Conservation (phyloP, 768 basidiomycete species). For the Pulveroboletus sp. region DNA sequence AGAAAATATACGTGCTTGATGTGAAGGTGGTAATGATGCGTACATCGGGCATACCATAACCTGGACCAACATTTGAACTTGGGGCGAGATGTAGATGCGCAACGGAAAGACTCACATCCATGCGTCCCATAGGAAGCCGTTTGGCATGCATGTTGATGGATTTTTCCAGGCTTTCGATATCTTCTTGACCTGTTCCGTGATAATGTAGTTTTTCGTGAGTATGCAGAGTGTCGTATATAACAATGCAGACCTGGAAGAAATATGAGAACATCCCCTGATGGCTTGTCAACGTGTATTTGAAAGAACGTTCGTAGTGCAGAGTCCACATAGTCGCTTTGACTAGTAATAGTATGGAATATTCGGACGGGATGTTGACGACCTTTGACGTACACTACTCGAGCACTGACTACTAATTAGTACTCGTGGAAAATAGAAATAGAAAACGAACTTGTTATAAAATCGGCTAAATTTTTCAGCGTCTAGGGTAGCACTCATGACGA, state of each 20-base stretch:
- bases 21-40: slow-evolving; percentile 74
- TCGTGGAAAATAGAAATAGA: neutral
- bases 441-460: slow-evolving; percentile 78
- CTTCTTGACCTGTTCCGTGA: slow-evolving; percentile 76
- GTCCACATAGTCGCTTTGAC: slow-evolving; percentile 83
- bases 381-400: slow-evolving; percentile 86
- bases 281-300: slow-evolving; percentile 81
- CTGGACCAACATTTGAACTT: slow-evolving; percentile 34
- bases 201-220: neutral
- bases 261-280: slow-evolving; percentile 86
- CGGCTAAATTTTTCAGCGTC: slow-evolving; percentile 92
- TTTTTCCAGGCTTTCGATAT: slow-evolving; percentile 85
- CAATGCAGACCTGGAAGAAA: slow-evolving; percentile 74
- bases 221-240: neutral
- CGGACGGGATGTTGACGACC: slow-evolving; percentile 92
- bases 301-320: slow-evolving; percentile 91
- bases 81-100: neutral
- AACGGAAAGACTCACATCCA: slow-evolving; percentile 40
- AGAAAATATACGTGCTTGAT: slow-evolving; percentile 78
- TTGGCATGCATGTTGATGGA: slow-evolving; percentile 68
- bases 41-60: slow-evolving; percentile 81
- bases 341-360: slow-evolving; percentile 71
- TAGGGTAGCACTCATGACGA: slow-evolving; percentile 97
- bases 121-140: slow-evolving; percentile 58
- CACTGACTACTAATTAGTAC: slow-evolving; percentile 43